Base-by-base conservation (phyloP, 2,329 filamentous ascomycete genomes). In the Pseudogymnoascus sp. region DNA sequence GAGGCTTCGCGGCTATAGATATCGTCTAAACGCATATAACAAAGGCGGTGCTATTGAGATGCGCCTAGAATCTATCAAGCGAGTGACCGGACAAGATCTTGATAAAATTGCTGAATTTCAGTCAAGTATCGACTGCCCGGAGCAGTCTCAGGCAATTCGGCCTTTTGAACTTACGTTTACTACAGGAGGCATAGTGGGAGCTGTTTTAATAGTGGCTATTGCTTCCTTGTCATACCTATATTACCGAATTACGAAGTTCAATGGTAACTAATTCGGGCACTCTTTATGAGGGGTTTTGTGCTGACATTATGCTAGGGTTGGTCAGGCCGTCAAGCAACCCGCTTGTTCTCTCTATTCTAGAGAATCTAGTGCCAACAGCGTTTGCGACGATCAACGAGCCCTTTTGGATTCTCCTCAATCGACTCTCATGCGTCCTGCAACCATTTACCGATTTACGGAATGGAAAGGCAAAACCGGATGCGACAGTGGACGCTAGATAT, bases 341-440 rank as follows among this genome's bases (percentile, higher is more conserved):
- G 0, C 41, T 68, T 11, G 70, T 80, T 0, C 62, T 74, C 0
- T 75, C 78, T 3, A 38, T 80, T 0, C 33, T 81, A 0, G 75
- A 78, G 6, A 79, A 77, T 6, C 86, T 85, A 59, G 70, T 86
- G 0, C 84, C 84, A 0, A 85, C 82, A 0, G 74, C 77, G 0
- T 73, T 86, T 3, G 80, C 83, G 0, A 86, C 84, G 0, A 61
- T 85, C 0, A 74, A 86, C 0, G 84, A 88, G 37, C 84, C 84
- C 0, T 76, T 82, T 1, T 85, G 84, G 80, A 72, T 84, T 0
- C 68, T 86, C 0, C 63, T 88, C 0, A 86, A 84, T 43, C 75
- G 84, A 0, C 62, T 82, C 0, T 66, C 85, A 0, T 85, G 82
- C 41, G 68, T 85, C 7, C 65, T 87, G 0, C 80, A 84, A 31